Conservation (phyloP, 768 basidiomycete genomes). For the Xerocomellus chrysenteron region DNA sequence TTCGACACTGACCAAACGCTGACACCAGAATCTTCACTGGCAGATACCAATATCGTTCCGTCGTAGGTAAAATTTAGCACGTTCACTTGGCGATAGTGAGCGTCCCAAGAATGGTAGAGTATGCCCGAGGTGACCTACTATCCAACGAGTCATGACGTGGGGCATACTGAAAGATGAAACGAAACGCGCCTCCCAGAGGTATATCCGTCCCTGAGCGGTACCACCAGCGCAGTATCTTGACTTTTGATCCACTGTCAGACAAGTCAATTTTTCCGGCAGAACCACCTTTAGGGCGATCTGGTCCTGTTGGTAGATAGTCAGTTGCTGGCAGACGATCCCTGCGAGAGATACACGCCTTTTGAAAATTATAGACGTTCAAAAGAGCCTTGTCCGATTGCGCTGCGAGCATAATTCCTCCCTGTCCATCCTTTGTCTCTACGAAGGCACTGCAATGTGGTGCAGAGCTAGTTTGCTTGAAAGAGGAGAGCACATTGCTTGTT, state of each 20-base stretch:
- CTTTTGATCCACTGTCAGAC: slow-evolving; percentile 68
- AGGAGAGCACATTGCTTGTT: slow-evolving; percentile 69
- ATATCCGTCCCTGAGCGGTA: slow-evolving; percentile 83
- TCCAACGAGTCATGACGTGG: slow-evolving; percentile 19
- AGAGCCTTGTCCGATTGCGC: slow-evolving; percentile 88
- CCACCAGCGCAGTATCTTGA: slow-evolving; percentile 87
- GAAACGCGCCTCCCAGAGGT: slow-evolving; percentile 88
- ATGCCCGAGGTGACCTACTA: slow-evolving; percentile 89
- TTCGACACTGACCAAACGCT: slow-evolving; percentile 88
- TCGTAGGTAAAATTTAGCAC: slow-evolving; percentile 83
- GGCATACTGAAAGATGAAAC: not conserved
- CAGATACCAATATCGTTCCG: slow-evolving; percentile 76
- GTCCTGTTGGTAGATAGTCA: slow-evolving; percentile 52
- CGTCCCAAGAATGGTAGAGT: slow-evolving; percentile 88
- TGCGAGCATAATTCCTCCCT: slow-evolving; percentile 83
- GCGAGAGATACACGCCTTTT: slow-evolving; percentile 61
- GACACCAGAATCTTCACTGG: slow-evolving; percentile 87
- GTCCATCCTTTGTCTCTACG: slow-evolving; percentile 63
- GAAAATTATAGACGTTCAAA: slow-evolving; percentile 88
- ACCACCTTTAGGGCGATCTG: slow-evolving; percentile 85
- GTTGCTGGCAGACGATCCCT: not conserved
- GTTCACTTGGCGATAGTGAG: slow-evolving; percentile 89
- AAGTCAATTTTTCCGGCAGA: slow-evolving; percentile 85
- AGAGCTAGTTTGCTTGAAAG: slow-evolving; percentile 85
- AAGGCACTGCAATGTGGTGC: slow-evolving; percentile 63